Evolutionary conservation across 192 early-diverging fungal species (phyloP).

Genomic region (Backusella australiensis): DNA sequence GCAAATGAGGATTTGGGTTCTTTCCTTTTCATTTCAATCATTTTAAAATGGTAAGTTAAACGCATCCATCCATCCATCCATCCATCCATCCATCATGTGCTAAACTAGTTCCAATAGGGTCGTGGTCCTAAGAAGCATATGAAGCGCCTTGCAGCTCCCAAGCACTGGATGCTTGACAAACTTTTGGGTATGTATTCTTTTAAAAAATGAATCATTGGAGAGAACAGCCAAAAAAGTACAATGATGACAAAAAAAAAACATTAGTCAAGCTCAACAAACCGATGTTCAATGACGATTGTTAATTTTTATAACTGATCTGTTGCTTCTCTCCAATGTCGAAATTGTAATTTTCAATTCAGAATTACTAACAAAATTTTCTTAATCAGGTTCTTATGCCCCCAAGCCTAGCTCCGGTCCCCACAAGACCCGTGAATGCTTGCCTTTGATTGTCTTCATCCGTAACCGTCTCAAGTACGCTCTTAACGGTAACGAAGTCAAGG

Average conservation of each 20-base stretch:
- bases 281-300: conserved; percentile 22
- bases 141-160: conserved; percentile 98
- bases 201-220: neutral
- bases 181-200: conserved; percentile 71
- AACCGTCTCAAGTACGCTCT: conserved; percentile 99
- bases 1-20: neutral
- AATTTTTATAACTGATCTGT: conserved; percentile 7
- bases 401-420: conserved; percentile 56
- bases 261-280: conserved; percentile 32
- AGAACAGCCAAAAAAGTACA: neutral
- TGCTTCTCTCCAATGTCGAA: neutral
- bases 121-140: conserved; percentile 98
- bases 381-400: conserved; percentile 33
- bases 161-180: conserved; percentile 99
- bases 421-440: conserved; percentile 99
- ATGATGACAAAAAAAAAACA: conserved; percentile 7
- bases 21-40: conserved; percentile 17
- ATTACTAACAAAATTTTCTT: neutral
- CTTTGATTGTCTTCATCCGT: conserved; percentile 96
- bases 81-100: conserved; percentile 13
- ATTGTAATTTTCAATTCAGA: neutral
- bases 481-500: conserved; percentile 94
- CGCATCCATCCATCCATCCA: conserved; percentile 1
- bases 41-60: conserved; percentile 12
- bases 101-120: conserved; percentile 13